A percentile compares a stretch with the other conserved stretches of the same genome.
Evolutionary conservation across 2,329 filamentous ascomycete genomes (phyloP).

Genomic region (Penicillium carneum): DNA sequence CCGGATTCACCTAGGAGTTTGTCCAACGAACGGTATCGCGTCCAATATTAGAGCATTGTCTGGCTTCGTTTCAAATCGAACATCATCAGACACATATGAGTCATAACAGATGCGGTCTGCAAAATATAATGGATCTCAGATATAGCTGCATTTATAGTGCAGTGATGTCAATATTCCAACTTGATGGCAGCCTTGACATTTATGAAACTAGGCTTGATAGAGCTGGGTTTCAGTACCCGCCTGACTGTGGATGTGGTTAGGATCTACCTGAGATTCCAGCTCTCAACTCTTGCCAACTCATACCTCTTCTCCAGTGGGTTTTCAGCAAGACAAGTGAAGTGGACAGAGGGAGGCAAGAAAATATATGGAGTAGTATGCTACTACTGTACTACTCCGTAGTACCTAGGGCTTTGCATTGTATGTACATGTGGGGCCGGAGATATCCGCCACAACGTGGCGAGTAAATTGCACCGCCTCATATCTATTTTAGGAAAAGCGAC

Average conservation of each 20-base stretch:
- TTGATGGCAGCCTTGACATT: neutral
- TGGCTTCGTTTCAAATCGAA: conserved; percentile 10
- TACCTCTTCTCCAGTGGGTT: neutral
- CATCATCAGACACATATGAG: neutral
- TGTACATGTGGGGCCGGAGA: conserved; percentile 16
- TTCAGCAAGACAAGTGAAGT: neutral
- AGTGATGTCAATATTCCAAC: neutral
- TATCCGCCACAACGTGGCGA: conserved; percentile 22
- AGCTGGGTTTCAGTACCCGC: conserved; percentile 18
- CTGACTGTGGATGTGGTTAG: neutral
- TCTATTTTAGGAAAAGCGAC: conserved; percentile 17
- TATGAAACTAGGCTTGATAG: conserved; percentile 6
- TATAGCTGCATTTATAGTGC: neutral
- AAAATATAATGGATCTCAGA: neutral
- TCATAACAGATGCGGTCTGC: conserved; percentile 1
- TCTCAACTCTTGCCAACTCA: conserved; percentile 8
- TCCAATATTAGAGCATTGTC: neutral
- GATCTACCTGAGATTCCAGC: neutral
- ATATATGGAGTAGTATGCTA: neutral
- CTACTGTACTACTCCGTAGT: neutral
- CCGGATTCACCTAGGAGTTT: too few species aligned
- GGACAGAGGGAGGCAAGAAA: neutral
- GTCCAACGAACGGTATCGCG: neutral
- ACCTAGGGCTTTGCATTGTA: neutral
- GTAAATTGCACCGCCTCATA: conserved; percentile 11